Evolutionary conservation across 2,329 filamentous ascomycete species (phyloP), one percentile per base, ranked within the genome.

Genomic region (Myriosclerotinia scirpicola): DNA sequence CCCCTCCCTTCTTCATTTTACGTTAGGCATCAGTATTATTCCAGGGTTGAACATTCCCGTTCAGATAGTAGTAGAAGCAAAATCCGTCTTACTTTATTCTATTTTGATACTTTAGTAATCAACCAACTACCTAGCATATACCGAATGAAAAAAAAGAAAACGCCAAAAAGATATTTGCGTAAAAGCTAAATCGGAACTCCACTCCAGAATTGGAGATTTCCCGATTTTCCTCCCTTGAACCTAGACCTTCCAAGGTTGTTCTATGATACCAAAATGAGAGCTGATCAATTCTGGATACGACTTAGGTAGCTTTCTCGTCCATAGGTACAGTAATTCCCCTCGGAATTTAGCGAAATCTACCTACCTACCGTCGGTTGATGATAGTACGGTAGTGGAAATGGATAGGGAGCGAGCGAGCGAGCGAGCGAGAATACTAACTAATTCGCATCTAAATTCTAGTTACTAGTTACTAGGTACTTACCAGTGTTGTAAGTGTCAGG

Each of bases 21-120:
- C 8, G 30, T 38, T 60, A 60, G 56, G 56, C 56, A 60, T 6
- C 56, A 60, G 56, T 36, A 15, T 48, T 36, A 15, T 48, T 60
- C 20, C 30, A 20, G 22, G 30, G 56, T 30, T 48, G n/a, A 22
- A 48, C 5, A 26, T 22, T 50, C 26, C 30, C 26, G 20, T 48
- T 60, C 30, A 36, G 6, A 38, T 60, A 30, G 17, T 36, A 26
- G 26, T 26, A 17, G 26, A 48, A 34, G 26, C 55, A 17, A 59
- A 36, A 46, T 26, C 42, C 40, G 40, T 46, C 56, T 59, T 48
- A 59, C 42, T 48, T 26, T 26, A 15, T 48, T 44, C 15, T 42
- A 14, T 11, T 12, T 44, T 34, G 38, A 46, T 46, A 59, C 55
- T 46, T n/a, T 12, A 20, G 14, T 40, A 20, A 26, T 26, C 26